phyloP scores from a whole-genome alignment of 495 filamentous ascomycete genomes.

The Opeltia flavorubescens region DNA sequence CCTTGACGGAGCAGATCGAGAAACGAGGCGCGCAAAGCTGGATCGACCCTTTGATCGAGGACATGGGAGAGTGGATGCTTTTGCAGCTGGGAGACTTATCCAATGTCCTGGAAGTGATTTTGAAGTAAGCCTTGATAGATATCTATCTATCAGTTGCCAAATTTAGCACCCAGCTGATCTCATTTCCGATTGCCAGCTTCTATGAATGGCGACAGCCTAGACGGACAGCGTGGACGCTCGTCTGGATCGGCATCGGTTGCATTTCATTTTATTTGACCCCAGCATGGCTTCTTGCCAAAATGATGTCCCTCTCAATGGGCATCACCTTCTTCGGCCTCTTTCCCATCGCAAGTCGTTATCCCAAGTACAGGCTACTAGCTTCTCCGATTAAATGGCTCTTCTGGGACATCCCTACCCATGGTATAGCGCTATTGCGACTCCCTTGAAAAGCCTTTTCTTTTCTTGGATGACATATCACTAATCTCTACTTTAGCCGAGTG shows the following conservation, averaged over 20 bases:
- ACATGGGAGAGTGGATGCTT: constrained; percentile 20
- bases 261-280: background rate
- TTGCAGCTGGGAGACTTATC: constrained; percentile 23
- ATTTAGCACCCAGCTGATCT: background rate
- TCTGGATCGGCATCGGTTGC: constrained; percentile 8
- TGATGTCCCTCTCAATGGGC: constrained; percentile 16
- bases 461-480: background rate
- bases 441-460: background rate
- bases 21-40: constrained; percentile 21
- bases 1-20: constrained; percentile 24
- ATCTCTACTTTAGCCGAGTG: constrained; percentile 9
- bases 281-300: constrained; percentile 16
- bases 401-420: constrained; percentile 23
- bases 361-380: constrained; percentile 22
- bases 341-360: constrained; percentile 21
- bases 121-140: constrained; percentile 14
- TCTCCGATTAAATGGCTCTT: constrained; percentile 23
- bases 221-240: constrained; percentile 18
- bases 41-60: constrained; percentile 17
- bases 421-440: constrained; percentile 1
- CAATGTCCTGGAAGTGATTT: constrained; percentile 18
- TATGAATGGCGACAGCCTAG: constrained; percentile 24
- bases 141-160: background rate
- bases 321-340: constrained; percentile 22
- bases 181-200: constrained; percentile 17